phyloP scores from a whole-genome alignment of 129 eudicot species.

The Arctium minus region DNA sequence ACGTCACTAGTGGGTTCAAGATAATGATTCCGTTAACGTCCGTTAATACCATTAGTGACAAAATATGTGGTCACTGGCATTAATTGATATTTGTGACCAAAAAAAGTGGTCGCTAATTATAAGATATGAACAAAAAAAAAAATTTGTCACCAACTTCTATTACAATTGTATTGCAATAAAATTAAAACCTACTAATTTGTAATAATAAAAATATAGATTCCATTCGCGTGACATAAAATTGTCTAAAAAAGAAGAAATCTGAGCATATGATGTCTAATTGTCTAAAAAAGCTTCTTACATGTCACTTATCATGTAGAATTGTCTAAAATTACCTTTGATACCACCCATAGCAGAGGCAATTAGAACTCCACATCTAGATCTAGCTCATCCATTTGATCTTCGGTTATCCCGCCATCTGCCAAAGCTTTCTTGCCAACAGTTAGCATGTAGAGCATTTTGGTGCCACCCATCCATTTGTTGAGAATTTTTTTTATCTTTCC shows the following conservation, averaged over 20 bases:
- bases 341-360: conserved; percentile 99
- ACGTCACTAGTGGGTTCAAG: too few species aligned
- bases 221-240: too few species aligned
- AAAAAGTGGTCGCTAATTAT: too few species aligned
- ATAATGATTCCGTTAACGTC: too few species aligned
- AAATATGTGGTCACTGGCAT: too few species aligned
- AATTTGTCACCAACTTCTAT: too few species aligned
- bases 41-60: too few species aligned
- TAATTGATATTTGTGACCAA: too few species aligned
- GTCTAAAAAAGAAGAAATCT: not conserved
- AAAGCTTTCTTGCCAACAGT: conserved; percentile 96
- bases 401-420: conserved; percentile 74
- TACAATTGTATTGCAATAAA: too few species aligned
- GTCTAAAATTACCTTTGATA: conserved; percentile 59
- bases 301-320: not conserved
- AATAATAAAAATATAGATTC: too few species aligned
- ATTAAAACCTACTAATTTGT: too few species aligned
- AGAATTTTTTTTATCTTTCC: conserved; percentile 81
- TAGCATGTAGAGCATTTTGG: conserved; percentile 97
- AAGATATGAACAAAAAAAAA: too few species aligned
- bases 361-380: conserved; percentile 79
- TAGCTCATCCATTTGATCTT: conserved; percentile 57
- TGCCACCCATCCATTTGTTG: conserved; percentile 78
- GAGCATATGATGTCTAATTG: not conserved
- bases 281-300: not conserved